These are phyloP conservation scores for Xerocomus spinulosus DNA, from an alignment of 768 basidiomycete genomes.

Conservation along the genomic window DNA sequence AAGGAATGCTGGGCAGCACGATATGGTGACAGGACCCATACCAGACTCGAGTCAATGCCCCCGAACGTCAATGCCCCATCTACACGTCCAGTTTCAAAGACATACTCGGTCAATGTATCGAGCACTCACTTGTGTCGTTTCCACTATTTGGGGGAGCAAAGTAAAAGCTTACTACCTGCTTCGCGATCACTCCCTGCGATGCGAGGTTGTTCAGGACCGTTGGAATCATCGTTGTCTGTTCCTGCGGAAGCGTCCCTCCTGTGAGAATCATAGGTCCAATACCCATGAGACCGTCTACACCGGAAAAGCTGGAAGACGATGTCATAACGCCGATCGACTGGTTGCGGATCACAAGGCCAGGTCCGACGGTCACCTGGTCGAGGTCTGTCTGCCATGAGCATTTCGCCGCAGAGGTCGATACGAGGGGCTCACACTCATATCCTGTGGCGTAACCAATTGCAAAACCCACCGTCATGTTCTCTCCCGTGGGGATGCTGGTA, in stretches of 20 bases:
- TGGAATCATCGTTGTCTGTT: background rate
- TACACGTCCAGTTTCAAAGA: background rate
- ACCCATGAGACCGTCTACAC: background rate
- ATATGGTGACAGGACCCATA: background rate
- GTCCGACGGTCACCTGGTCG: background rate
- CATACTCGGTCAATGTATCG: background rate
- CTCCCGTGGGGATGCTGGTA: slow-evolving; percentile 17
- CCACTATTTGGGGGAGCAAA: background rate
- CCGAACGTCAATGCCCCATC: no score
- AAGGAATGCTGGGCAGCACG: background rate
- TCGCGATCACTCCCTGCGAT: background rate
- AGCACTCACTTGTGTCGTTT: background rate
- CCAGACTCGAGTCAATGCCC: background rate
- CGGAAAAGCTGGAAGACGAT: background rate
- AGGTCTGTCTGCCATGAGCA: background rate
- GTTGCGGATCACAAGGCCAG: background rate
- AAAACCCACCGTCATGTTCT: slow-evolving; percentile 1
- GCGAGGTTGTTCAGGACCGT: background rate
- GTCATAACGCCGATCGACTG: background rate
- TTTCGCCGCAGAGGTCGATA: background rate
- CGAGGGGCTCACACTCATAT: slow-evolving; percentile 26
- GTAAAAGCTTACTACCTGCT: background rate
- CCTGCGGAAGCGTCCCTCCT: background rate
- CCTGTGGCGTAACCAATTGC: slow-evolving; percentile 21
- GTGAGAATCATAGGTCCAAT: background rate